A percentile compares a stretch with the other conserved stretches of the same genome.
phyloP scores from a whole-genome alignment of 768 basidiomycete species.

The Rhizopogon salebrosus region DNA sequence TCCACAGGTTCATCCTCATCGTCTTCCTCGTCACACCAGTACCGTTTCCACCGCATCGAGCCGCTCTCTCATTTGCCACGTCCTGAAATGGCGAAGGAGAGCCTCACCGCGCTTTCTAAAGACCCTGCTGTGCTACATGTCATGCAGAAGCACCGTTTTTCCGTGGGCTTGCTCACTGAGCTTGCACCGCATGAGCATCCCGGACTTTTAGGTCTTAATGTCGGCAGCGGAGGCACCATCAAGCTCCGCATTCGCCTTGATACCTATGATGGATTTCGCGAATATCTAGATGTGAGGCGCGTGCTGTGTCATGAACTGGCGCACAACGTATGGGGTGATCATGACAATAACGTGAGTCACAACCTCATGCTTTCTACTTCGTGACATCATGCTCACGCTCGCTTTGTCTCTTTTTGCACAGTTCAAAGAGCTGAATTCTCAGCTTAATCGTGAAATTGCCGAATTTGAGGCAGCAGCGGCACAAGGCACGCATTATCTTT shows the following conservation, averaged over 20 bases:
- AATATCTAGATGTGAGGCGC: constrained; percentile 57
- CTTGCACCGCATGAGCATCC: constrained; percentile 62
- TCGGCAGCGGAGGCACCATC: constrained; percentile 56
- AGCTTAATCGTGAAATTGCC: constrained; percentile 65
- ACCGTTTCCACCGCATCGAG: constrained; percentile 60
- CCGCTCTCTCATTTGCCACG: constrained; percentile 63
- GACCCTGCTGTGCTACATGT: constrained; percentile 68
- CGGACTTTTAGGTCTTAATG: constrained; percentile 63
- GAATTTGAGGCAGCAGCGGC: constrained; percentile 55
- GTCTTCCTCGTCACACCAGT: constrained; percentile 34
- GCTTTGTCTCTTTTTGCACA: constrained; percentile 20
- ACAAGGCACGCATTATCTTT: constrained; percentile 51
- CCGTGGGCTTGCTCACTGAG: constrained; percentile 68
- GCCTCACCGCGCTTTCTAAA: constrained; percentile 55
- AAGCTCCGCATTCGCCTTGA: constrained; percentile 68
- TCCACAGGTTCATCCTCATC: constrained; percentile 40
- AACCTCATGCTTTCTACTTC: background rate
- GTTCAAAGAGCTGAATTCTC: constrained; percentile 77
- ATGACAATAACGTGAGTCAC: constrained; percentile 61
- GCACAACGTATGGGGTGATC: constrained; percentile 70
- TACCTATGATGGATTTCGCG: constrained; percentile 65
- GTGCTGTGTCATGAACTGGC: constrained; percentile 76
- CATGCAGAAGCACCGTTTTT: constrained; percentile 66
- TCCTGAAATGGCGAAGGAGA: constrained; percentile 47
- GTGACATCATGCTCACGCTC: too few species aligned